phyloP scores from a whole-genome alignment of 371 early-diverging fungal genomes.

The Smittium culicis region DNA sequence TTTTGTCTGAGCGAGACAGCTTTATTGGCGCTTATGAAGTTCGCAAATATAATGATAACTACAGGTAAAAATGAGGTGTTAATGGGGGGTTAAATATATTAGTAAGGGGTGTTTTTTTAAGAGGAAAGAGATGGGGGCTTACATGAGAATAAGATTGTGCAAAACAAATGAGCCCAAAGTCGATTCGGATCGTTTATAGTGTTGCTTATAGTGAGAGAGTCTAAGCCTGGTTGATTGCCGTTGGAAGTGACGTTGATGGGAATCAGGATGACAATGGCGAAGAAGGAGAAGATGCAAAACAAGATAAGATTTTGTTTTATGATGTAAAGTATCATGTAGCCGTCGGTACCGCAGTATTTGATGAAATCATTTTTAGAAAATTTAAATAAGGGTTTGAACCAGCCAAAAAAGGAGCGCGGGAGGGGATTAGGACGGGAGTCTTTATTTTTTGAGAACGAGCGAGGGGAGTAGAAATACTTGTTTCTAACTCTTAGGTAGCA shows the following conservation, averaged over 20 bases:
- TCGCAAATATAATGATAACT: background rate
- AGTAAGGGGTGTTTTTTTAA: background rate
- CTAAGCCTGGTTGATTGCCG: background rate
- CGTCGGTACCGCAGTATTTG: slow-evolving; percentile 10
- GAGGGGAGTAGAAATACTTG: slow-evolving; percentile 3
- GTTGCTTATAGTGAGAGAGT: slow-evolving; percentile 9
- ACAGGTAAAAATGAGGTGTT: background rate
- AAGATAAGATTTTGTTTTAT: slow-evolving; percentile 10
- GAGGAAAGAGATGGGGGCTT: background rate
- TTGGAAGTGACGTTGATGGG: slow-evolving; percentile 12
- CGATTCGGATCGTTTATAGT: background rate
- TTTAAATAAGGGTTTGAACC: slow-evolving; percentile 11
- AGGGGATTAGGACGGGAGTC: background rate
- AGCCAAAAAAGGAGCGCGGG: slow-evolving; percentile 8
- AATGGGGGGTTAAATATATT: background rate
- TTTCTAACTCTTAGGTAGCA: slow-evolving; percentile 5
- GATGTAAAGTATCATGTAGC: slow-evolving; percentile 3
- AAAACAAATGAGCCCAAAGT: slow-evolving; percentile 12
- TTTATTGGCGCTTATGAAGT: background rate
- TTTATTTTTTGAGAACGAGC: background rate
- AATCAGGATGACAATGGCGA: background rate
- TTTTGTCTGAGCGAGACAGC: background rate
- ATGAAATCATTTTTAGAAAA: slow-evolving; percentile 4
- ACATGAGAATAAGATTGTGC: slow-evolving; percentile 7
- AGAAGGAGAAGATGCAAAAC: slow-evolving; percentile 4